Conservation (phyloP, 805 yeast genomes). For the Scheffersomyces coipomensis region DNA sequence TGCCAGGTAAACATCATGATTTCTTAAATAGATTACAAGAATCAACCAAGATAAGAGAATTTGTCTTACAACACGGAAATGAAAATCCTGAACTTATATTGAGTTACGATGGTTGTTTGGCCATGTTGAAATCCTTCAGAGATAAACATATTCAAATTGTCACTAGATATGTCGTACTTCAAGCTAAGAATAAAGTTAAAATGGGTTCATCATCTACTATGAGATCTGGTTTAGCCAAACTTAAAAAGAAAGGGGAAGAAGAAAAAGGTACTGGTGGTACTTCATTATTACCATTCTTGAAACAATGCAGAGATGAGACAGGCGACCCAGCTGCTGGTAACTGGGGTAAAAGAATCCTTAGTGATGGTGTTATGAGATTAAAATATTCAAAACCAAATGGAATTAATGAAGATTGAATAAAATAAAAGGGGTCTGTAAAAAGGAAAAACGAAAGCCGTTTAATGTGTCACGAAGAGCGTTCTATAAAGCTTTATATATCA, state of each 20-base stretch:
- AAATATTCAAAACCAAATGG: conserved; percentile 39
- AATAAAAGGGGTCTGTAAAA: neutral
- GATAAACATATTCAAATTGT: conserved; percentile 94
- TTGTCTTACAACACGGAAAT: conserved; percentile 45
- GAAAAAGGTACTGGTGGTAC: conserved; percentile 94
- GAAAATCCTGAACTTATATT: conserved; percentile 56
- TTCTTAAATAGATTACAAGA: conserved; percentile 63
- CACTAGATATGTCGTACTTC: conserved; percentile 79
- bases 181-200: conserved; percentile 57
- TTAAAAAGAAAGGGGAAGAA: conserved; percentile 46
- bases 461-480: too few relatives aligned
- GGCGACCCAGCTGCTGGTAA: conserved; percentile 90
- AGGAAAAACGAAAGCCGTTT: too few relatives aligned
- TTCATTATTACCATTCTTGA: conserved; percentile 82
- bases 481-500: too few relatives aligned
- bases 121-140: conserved; percentile 83
- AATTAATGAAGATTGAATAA: conserved; percentile 35
- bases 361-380: conserved; percentile 50
- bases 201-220: conserved; percentile 59
- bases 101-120: conserved; percentile 85
- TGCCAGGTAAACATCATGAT: conserved; percentile 85
- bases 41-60: conserved; percentile 62
- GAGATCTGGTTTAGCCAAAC: conserved; percentile 65
- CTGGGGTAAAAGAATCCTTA: conserved; percentile 80
- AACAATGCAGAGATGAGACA: conserved; percentile 95